Conservation (phyloP, 148 eudicot genomes). For the Amaranthus palmeri region DNA sequence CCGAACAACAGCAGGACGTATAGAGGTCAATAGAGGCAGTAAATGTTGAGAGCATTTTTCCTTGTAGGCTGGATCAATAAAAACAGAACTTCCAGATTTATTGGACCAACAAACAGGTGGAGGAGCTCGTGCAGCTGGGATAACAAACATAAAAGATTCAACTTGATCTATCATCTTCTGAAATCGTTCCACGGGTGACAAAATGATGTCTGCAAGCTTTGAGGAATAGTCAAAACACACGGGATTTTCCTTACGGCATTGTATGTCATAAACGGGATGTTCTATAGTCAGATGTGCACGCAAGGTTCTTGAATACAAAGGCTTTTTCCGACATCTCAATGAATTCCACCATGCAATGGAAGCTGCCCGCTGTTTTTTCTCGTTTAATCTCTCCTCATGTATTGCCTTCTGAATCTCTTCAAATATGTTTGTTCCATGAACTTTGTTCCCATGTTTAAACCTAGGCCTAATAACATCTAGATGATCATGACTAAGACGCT, state of each 20-base stretch:
- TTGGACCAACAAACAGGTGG: conserved; percentile 91
- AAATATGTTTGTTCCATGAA: conserved; percentile 64
- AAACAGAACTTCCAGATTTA: conserved; percentile 51
- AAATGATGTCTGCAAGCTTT: conserved; percentile 72
- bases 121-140: conserved; percentile 97
- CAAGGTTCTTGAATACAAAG: conserved; percentile 58
- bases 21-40: conserved; percentile 74
- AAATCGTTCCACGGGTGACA: conserved; percentile 89
- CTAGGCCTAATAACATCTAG: conserved; percentile 35
- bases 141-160: conserved; percentile 96
- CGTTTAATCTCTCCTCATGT: conserved; percentile 65
- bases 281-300: conserved; percentile 57
- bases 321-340: conserved; percentile 70
- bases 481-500: conserved; percentile 25
- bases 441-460: conserved; percentile 34
- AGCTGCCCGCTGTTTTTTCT: conserved; percentile 69
- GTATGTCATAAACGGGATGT: conserved; percentile 54
- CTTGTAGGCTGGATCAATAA: conserved; percentile 49
- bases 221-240: conserved; percentile 47
- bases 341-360: conserved; percentile 98
- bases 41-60: conserved; percentile 55
- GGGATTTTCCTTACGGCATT: conserved; percentile 40
- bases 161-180: conserved; percentile 70
- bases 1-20: conserved; percentile 91
- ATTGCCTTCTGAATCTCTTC: conserved; percentile 77